These are phyloP conservation scores for Kazachstania psychrophila DNA, from an alignment of 805 yeast genomes.

Conservation along the genomic window DNA sequence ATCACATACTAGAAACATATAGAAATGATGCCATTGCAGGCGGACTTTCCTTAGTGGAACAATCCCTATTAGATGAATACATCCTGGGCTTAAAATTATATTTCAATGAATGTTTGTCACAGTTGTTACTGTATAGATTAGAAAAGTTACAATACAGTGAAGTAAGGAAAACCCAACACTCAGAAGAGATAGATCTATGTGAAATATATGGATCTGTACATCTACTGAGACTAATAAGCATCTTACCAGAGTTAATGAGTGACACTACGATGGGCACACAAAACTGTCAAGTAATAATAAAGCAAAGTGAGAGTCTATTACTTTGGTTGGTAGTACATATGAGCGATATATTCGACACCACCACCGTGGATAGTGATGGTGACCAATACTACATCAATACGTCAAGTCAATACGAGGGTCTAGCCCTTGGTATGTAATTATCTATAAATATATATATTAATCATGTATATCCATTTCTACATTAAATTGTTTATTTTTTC, in stretches of 20 bases:
- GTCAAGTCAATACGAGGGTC: slow-evolving; percentile 30
- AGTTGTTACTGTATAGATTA: slow-evolving; percentile 23
- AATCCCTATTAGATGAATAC: slow-evolving; percentile 57
- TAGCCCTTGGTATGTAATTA: slow-evolving; percentile 25
- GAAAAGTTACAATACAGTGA: slow-evolving; percentile 26
- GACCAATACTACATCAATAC: slow-evolving; percentile 24
- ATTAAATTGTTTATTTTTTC: too few relatives aligned
- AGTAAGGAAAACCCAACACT: slow-evolving; percentile 9
- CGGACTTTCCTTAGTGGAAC: slow-evolving; percentile 13
- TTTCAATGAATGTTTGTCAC: slow-evolving; percentile 55
- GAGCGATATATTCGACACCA: slow-evolving; percentile 9
- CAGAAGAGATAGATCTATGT: slow-evolving; percentile 8
- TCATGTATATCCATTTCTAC: neutral
- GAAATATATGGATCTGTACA: slow-evolving; percentile 75
- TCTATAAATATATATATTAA: neutral
- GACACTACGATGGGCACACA: slow-evolving; percentile 76
- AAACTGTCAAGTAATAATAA: slow-evolving; percentile 32
- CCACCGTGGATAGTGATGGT: slow-evolving; percentile 4
- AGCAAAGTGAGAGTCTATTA: slow-evolving; percentile 21
- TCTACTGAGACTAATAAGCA: slow-evolving; percentile 62
- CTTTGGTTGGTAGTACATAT: slow-evolving; percentile 20
- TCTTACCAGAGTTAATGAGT: slow-evolving; percentile 75
- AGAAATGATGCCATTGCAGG: slow-evolving; percentile 15
- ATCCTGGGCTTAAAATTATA: slow-evolving; percentile 58
- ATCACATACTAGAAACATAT: slow-evolving; percentile 47